These are phyloP conservation scores for Solanum acaule DNA, from an alignment of 257 asterid genomes.

Conservation along the genomic window DNA sequence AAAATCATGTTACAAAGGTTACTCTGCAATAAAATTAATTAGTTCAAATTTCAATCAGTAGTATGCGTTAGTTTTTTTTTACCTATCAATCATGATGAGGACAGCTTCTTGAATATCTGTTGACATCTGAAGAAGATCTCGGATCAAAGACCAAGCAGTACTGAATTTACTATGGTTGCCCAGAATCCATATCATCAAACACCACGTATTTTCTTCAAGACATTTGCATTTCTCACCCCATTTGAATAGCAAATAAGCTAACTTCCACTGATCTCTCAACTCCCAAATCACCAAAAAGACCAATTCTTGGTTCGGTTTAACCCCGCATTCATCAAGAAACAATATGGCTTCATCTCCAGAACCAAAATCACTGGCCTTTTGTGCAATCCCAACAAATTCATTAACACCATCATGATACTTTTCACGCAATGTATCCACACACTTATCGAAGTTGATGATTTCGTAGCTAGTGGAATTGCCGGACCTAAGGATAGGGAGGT, in stretches of 20 bases:
- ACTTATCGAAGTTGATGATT: conserved; percentile 20
- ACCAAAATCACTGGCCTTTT: conserved; percentile 39
- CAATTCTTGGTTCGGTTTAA: conserved; percentile 40
- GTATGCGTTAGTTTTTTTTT: not conserved
- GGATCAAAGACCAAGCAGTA: conserved; percentile 82
- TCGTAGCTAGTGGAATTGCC: conserved; percentile 8
- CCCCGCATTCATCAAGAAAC: conserved; percentile 50
- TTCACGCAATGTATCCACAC: conserved; percentile 2
- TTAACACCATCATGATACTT: conserved; percentile 12
- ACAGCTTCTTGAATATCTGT: conserved; percentile 54
- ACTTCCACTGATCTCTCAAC: conserved; percentile 70
- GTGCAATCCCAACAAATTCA: conserved; percentile 34
- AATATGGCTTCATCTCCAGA: conserved; percentile 71
- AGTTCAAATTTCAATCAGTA: not conserved
- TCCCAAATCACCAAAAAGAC: conserved; percentile 54
- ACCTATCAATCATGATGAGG: conserved; percentile 87
- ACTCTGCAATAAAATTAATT: not conserved
- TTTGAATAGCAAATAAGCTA: conserved; percentile 69
- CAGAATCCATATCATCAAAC: conserved; percentile 78
- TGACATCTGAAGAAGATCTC: conserved; percentile 38
- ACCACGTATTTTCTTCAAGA: conserved; percentile 41
- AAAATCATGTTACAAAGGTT: not conserved
- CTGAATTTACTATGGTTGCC: conserved; percentile 77
- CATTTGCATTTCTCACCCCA: conserved; percentile 85
- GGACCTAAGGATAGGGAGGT: conserved; percentile 7